Evolutionary conservation across 768 basidiomycete species (phyloP), one percentile per base, ranked within the genome.

Genomic region (Trametes cinnabarina): DNA sequence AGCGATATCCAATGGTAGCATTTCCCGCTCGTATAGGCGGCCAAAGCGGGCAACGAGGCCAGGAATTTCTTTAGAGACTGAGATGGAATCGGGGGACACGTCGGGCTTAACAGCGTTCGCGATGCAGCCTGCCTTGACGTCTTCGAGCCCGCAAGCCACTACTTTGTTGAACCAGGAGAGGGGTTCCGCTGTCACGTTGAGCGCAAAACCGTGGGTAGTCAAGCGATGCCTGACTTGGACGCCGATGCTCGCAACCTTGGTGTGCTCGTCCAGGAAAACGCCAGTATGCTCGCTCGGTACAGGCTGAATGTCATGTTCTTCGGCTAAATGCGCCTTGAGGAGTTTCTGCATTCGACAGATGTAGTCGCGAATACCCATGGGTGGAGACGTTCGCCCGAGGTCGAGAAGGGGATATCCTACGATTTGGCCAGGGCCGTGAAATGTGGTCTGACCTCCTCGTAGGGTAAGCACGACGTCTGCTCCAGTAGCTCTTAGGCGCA

Each of bases 351-450:
- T 78, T 43, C 80, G 82, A 71, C 89, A 91, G 40, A 98, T 88
- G 70, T 97, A 98, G 62, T 87, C 85, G 47, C 88, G 84, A 25
- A 87, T 84, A 55, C 85, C 79, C 69, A 83, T 77, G 50, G 87
- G 76, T 8, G 94, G 92, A 43, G 82, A 76, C 65, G 88, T 84
- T 32, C 86, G 85, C n/a, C 83, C 83, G 19, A 98, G 81, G 75
- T 98, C 96, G 49, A 98, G 78, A 50, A 98, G 78, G 2, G 94
- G 93, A 70, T 99, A 99, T 26, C 94, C 97, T 15, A 98, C 90
- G 66, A 99, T 79, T 73, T 99, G 97, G 6, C 97, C 97, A 1
- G 97, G 95, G 0, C 97, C 97, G 71, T 99, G 97, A 72, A 92
- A 99, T 1, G 97, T 99, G 56, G 94, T 81, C 74, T 98, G 88